Evolutionary conservation across 441 rosid genomes (phyloP).

Genomic region (Lepidium campestre): DNA sequence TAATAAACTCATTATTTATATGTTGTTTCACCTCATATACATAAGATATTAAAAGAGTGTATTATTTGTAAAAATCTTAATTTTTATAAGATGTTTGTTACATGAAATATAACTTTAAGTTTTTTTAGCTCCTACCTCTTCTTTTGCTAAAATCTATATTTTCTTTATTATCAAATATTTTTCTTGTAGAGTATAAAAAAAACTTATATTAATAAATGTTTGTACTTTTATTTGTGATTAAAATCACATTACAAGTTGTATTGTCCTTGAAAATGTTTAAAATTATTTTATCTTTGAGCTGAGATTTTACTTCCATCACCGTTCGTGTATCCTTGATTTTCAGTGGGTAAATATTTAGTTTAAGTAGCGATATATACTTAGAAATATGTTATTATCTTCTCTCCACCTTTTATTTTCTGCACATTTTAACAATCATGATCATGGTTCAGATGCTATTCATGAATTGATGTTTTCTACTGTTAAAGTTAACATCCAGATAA

Average conservation of each 20-base stretch:
- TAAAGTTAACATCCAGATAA: conserved; percentile 88
- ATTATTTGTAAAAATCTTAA: no score
- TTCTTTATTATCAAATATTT: no score
- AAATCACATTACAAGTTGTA: no score
- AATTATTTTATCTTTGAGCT: background rate
- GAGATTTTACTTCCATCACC: background rate
- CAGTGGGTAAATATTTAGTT: background rate
- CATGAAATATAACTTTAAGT: no score
- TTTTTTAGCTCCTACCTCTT: no score
- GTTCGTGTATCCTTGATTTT: background rate
- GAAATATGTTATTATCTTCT: background rate
- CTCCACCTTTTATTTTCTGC: conserved; percentile 15
- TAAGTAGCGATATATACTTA: background rate
- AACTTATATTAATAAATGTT: background rate
- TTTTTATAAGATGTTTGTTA: no score
- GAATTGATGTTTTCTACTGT: conserved; percentile 70
- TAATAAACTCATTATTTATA: no score
- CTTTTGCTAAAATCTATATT: no score
- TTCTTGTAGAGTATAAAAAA: no score
- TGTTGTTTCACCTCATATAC: no score
- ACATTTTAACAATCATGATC: conserved; percentile 86
- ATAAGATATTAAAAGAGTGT: no score
- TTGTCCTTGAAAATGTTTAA: background rate
- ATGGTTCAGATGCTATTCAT: conserved; percentile 66
- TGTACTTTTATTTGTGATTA: background rate